Percentiles rank a stretch among this genome's conserved stretches.
phyloP scores from a whole-genome alignment of 345 rosid genomes.

The Ricinus communis region DNA sequence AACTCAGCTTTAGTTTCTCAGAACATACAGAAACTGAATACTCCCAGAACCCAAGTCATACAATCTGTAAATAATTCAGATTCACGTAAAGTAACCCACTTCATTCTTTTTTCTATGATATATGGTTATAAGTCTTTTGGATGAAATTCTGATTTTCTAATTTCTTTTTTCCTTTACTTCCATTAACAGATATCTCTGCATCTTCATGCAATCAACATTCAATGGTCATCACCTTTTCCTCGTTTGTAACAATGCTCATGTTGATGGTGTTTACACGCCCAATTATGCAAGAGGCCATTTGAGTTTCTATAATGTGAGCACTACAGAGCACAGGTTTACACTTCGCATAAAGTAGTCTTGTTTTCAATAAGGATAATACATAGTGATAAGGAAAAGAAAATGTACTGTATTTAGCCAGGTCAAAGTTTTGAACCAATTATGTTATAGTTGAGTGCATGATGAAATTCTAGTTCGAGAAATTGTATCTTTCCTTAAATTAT shows the following conservation, averaged over 20 bases:
- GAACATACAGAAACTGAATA: constrained; percentile 15
- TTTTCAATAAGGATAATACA: too few relatives aligned
- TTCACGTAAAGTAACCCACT: constrained; percentile 22
- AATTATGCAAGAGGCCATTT: background rate
- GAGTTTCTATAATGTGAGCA: too few relatives aligned
- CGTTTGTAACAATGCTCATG: background rate
- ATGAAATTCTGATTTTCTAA: background rate
- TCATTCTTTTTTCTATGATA: too few relatives aligned
- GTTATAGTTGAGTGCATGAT: too few relatives aligned
- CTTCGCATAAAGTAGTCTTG: too few relatives aligned
- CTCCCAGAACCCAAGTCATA: background rate
- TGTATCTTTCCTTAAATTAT: too few relatives aligned
- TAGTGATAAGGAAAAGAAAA: too few relatives aligned
- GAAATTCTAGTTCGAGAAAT: too few relatives aligned
- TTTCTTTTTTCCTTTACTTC: background rate
- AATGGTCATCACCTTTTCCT: background rate
- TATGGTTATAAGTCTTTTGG: too few relatives aligned
- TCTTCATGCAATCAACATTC: constrained; percentile 4
- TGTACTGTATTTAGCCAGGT: too few relatives aligned
- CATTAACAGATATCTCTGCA: constrained; percentile 1
- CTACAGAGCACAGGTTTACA: too few relatives aligned
- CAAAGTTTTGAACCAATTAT: too few relatives aligned
- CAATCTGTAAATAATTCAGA: constrained; percentile 11
- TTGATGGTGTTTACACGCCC: background rate
- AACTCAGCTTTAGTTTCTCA: constrained; percentile 35